phyloP scores from a whole-genome alignment of 768 basidiomycete species.

The Hemileccinum rubropunctum region DNA sequence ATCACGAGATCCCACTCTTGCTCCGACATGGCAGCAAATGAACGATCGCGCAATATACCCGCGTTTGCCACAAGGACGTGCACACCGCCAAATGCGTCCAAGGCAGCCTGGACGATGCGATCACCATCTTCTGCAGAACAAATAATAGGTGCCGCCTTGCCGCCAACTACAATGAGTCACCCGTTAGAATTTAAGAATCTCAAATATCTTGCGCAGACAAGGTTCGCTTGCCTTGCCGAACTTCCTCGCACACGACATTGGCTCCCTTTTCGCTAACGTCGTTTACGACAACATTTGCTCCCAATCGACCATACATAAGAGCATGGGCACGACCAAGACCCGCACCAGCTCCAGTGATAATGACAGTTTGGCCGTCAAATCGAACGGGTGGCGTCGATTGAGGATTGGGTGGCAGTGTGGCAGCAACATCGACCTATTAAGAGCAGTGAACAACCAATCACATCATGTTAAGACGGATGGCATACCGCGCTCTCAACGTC shows the following conservation, averaged over 20 bases:
- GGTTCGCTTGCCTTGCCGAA: conserved; percentile 59
- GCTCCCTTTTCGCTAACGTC: conserved; percentile 90
- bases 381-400: conserved; percentile 70
- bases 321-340: conserved; percentile 93
- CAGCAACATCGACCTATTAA: conserved; percentile 60
- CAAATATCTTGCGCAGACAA: not conserved
- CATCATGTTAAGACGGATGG: not conserved
- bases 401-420: conserved; percentile 59
- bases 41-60: conserved; percentile 91
- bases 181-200: not conserved
- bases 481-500: conserved; percentile 62
- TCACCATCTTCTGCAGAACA: conserved; percentile 93
- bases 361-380: conserved; percentile 87
- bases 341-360: conserved; percentile 93
- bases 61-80: conserved; percentile 92
- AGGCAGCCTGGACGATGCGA: conserved; percentile 77
- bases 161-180: conserved; percentile 58
- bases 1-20: conserved; percentile 94
- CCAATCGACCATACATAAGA: conserved; percentile 84
- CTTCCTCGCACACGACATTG: conserved; percentile 80
- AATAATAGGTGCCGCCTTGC: conserved; percentile 79
- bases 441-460: not conserved
- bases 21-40: conserved; percentile 84
- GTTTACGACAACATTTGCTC: conserved; percentile 97
- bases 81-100: conserved; percentile 84